Conservation (phyloP, 176 grass and related monocot species). For the Puya raimondii region DNA sequence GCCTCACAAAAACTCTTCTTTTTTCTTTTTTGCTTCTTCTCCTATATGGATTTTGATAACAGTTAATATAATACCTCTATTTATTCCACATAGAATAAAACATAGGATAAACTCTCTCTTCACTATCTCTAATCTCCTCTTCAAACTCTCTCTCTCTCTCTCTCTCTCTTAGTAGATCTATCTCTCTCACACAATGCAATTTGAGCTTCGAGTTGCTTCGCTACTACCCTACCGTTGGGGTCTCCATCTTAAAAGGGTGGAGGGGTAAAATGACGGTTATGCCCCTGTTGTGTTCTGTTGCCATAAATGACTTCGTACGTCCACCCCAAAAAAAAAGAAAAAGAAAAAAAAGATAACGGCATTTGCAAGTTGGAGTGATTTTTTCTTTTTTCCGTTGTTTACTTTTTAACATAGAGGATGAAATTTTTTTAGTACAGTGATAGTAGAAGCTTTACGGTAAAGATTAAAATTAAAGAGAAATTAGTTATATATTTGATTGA, state of each 20-base stretch:
- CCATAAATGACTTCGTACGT: background rate
- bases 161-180: background rate
- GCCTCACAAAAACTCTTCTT: background rate
- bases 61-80: too few relatives aligned
- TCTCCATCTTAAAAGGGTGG: slow-evolving; percentile 12
- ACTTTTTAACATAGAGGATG: too few relatives aligned
- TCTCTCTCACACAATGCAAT: slow-evolving; percentile 7
- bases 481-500: too few relatives aligned
- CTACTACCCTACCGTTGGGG: slow-evolving; percentile 17
- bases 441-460: too few relatives aligned
- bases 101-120: background rate
- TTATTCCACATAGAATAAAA: background rate
- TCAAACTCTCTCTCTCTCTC: background rate
- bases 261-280: slow-evolving; percentile 20
- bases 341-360: background rate
- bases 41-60: too few relatives aligned
- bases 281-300: slow-evolving; percentile 9
- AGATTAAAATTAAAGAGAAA: too few relatives aligned
- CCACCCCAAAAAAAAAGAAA: too few relatives aligned
- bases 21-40: too few relatives aligned
- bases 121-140: background rate
- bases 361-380: background rate
- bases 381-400: too few relatives aligned
- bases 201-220: slow-evolving; percentile 12
- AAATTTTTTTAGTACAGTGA: too few relatives aligned